Percentiles rank a stretch among this genome's conserved stretches.
Conservation (phyloP, 345 rosid species). For the Hibiscus syriacus region DNA sequence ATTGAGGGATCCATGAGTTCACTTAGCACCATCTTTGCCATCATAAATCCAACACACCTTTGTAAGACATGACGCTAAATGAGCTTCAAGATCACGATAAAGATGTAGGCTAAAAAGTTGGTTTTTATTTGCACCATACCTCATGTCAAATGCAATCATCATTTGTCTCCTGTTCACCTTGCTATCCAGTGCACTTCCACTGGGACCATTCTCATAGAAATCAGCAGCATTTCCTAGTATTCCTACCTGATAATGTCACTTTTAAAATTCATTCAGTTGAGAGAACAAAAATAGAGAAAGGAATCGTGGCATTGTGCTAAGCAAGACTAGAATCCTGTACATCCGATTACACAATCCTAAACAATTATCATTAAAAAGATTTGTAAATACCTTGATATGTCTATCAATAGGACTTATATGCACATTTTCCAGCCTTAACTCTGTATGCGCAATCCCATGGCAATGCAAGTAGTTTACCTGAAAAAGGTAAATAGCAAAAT, state of each 20-base stretch:
- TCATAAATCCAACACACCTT: slow-evolving; percentile 93
- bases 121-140: slow-evolving; percentile 32
- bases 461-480: slow-evolving; percentile 97
- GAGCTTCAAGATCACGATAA: slow-evolving; percentile 12
- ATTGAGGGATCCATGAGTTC: slow-evolving; percentile 85
- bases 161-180: slow-evolving; percentile 62
- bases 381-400: slow-evolving; percentile 72
- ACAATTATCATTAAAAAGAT: not conserved
- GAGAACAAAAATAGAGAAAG: not conserved
- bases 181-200: slow-evolving; percentile 34
- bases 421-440: slow-evolving; percentile 88
- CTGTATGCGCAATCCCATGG: slow-evolving; percentile 97
- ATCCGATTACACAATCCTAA: not conserved
- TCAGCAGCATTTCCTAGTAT: slow-evolving; percentile 94
- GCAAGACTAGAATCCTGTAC: not conserved
- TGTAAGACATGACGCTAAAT: slow-evolving; percentile 17
- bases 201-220: slow-evolving; percentile 57
- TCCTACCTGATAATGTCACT: slow-evolving; percentile 49
- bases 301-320: not conserved
- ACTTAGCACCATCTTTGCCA: slow-evolving; percentile 95
- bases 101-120: not conserved
- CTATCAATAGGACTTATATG: slow-evolving; percentile 93
- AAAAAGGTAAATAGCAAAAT: slow-evolving; percentile 9
- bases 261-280: slow-evolving; percentile 2
- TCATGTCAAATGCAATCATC: slow-evolving; percentile 99